Base-by-base conservation (phyloP, 179 eudicot species). In the Vitellaria paradoxa region DNA sequence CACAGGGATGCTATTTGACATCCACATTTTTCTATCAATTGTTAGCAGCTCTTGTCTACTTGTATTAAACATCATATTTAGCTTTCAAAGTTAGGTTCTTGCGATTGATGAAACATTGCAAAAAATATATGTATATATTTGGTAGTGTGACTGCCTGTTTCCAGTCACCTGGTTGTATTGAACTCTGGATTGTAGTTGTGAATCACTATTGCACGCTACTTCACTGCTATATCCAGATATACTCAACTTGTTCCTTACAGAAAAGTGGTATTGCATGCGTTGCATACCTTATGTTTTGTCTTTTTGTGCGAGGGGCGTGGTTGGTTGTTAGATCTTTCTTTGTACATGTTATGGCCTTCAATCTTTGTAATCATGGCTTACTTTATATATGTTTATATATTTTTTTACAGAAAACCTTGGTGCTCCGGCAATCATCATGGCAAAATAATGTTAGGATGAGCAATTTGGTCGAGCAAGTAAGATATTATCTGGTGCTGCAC, bases 371-470 rank as follows among this genome's bases (percentile, higher is more conserved):
- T 40, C 45, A 37, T 64, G 69, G 24, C 60, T 59, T 15, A 78
- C 18, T 70, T 8, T n/a, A 50, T 18, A 55, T 30, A 30, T 30
- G 37, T 30, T 30, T 30, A 30, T 56, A 21, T 65, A 70, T 68
- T 69, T 68, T 56, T 83, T 40, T 80, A 59, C 91, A 96, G 99
- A 96, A 96, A 93, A 90, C 96, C 64, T 80, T 96, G 93, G 72
- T 93, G 77, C 92, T 93, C 75, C 99, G 93, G 85, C 97, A 96
- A 84, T 86, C 97, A 71, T 87, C 99, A 37, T 96, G 99, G 99
- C 98, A 96, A 85, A 92, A 90, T 81, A 96, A 93, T 83, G 80
- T 89, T 66, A 84, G 98, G 82, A 96, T 96, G 99, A 89, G 86
- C 77, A 91, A 83, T 82, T 88, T 96, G 79, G 96, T 90, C 78